Evolutionary conservation across 2,329 filamentous ascomycete genomes (phyloP).

Genomic region (Neocucurbitaria cava): DNA sequence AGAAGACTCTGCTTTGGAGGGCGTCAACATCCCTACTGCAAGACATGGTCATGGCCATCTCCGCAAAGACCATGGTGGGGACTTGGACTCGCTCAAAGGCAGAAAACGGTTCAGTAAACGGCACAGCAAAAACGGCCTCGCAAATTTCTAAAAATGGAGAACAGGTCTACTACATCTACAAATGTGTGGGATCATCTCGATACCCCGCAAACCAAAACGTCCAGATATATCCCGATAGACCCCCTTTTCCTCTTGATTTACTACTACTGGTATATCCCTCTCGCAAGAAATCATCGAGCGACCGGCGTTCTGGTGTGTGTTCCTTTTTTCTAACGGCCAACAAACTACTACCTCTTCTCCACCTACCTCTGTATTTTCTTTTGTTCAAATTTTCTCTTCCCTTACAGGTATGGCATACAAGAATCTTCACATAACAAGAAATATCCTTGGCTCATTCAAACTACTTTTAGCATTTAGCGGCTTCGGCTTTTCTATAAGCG

Average conservation of each 20-base stretch:
- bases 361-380: neutral
- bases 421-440: neutral
- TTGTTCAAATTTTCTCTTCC: constrained; percentile 15
- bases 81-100: constrained; percentile 63
- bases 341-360: neutral
- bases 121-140: constrained; percentile 92
- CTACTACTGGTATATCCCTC: neutral
- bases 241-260: neutral
- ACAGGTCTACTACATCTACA: neutral
- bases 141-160: constrained; percentile 69
- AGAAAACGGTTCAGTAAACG: constrained; percentile 83
- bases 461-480: constrained; percentile 7
- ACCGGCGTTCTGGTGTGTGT: constrained; percentile 11
- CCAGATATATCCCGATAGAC: neutral
- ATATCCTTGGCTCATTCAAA: constrained; percentile 6
- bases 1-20: constrained; percentile 55
- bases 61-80: constrained; percentile 56
- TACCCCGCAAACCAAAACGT: too few species aligned
- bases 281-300: constrained; percentile 7
- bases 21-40: constrained; percentile 60
- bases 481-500: neutral
- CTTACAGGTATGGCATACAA: constrained; percentile 1
- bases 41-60: constrained; percentile 59
- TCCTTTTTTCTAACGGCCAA: neutral
- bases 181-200: too few species aligned